Percentiles rank a stretch among this genome's conserved stretches.
These are phyloP conservation scores for Tetrahymena malaccensis DNA, from an alignment of 73 alveolate genomes.

Conservation along the genomic window DNA sequence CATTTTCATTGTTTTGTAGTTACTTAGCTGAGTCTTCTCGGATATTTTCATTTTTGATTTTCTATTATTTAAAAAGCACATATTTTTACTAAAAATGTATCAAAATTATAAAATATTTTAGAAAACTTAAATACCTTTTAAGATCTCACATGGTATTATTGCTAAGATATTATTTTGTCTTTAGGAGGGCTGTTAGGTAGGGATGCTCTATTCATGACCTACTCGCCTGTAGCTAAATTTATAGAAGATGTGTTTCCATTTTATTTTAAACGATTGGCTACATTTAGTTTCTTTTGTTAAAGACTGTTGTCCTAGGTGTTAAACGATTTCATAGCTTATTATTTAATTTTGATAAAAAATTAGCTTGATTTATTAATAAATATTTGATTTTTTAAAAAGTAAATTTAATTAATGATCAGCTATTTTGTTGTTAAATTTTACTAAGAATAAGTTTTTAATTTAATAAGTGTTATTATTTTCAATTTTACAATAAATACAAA, in stretches of 20 bases:
- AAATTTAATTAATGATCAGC: not conserved
- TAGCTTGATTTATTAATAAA: not conserved
- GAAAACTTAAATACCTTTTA: not conserved
- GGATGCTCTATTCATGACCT: not conserved
- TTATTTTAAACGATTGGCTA: not conserved
- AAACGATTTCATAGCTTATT: not conserved
- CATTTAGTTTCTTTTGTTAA: not conserved
- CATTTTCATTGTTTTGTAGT: not conserved
- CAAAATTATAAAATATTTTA: not conserved
- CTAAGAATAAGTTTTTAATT: not conserved
- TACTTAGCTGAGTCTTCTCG: not conserved
- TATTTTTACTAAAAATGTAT: not conserved
- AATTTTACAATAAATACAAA: too few relatives aligned
- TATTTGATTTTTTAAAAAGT: not conserved
- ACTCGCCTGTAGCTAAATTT: not conserved
- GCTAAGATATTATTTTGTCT: not conserved
- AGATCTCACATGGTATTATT: not conserved
- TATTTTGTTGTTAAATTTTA: not conserved
- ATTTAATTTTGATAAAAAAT: too few relatives aligned
- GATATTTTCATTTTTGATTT: not conserved
- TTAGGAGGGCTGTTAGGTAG: not conserved
- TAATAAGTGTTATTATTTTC: too few relatives aligned
- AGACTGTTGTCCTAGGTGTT: not conserved
- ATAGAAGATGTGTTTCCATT: not conserved
- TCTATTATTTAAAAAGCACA: not conserved